Percentiles rank a stretch among this genome's conserved stretches.
Evolutionary conservation across 345 rosid genomes (phyloP).

Genomic region (Arabis hirsuta): DNA sequence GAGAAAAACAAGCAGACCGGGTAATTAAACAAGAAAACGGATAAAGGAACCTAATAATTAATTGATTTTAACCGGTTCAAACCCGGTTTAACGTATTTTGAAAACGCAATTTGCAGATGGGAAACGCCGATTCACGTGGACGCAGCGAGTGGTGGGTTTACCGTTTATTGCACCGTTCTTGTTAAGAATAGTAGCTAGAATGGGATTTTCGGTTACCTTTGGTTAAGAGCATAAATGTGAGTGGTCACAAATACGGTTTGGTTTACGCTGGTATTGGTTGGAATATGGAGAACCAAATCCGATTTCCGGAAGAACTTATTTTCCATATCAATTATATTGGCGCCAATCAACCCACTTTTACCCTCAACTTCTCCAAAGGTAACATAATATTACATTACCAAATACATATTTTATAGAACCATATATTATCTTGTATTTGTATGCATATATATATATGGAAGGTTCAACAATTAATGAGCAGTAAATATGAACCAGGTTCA

Average conservation of each 20-base stretch:
- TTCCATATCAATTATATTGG: too few relatives aligned
- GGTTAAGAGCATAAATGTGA: slow-evolving; percentile 51
- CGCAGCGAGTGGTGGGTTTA: slow-evolving; percentile 40
- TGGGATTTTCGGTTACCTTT: slow-evolving; percentile 51
- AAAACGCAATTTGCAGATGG: slow-evolving; percentile 39
- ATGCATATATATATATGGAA: neutral
- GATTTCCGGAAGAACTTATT: slow-evolving; percentile 6
- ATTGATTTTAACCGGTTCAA: neutral
- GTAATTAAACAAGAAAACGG: neutral
- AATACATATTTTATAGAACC: neutral
- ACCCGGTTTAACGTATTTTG: neutral
- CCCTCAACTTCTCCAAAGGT: slow-evolving; percentile 51
- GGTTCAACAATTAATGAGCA: neutral
- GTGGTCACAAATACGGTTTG: slow-evolving; percentile 14
- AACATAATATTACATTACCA: neutral
- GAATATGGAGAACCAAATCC: slow-evolving; percentile 54
- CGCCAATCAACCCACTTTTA: too few relatives aligned
- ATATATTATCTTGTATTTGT: neutral
- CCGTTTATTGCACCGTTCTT: slow-evolving; percentile 43
- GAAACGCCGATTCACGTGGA: slow-evolving; percentile 57
- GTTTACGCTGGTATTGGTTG: slow-evolving; percentile 57
- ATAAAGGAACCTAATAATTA: neutral
- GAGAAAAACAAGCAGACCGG: slow-evolving; percentile 48
- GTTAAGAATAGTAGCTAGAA: slow-evolving; percentile 51
- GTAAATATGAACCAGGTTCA: slow-evolving; percentile 44